Evolutionary conservation across 345 rosid genomes (phyloP), one percentile per base, ranked within the genome.

Genomic region (Bretschneidera sinensis): DNA sequence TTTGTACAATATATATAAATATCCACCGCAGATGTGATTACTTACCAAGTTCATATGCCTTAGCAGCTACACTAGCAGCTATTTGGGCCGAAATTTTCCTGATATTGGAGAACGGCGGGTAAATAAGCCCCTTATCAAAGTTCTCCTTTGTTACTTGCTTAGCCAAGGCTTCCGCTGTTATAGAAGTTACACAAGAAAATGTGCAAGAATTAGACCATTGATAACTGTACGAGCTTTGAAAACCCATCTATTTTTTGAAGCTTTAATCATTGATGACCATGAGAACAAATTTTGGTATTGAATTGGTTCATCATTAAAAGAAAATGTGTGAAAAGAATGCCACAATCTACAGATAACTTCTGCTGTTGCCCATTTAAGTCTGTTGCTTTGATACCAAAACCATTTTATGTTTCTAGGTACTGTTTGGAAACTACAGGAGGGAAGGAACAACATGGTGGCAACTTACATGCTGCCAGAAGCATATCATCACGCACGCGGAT

Each of bases 31-130:
- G 45, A 39, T 7, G 45, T 13, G 11, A n/a, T n/a, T 20, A 69
- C 66, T 74, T 43, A 92, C 98, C 97, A 17, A 88, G 91, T 66
- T 95, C 95, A 54, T 95, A 95, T 5, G 92, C 97, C 76, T 91
- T 94, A 8, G 85, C 84, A 63, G 96, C 99, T 11, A 88, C 97
- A n/a, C 71, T 79, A 54, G 96, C 95, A 43, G 99, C 99, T n/a
- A 95, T 95, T 19, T 76, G 57, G 43, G 99, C 97, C 6, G 99
- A 95, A 31, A 95, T 91, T 43, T 82, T 88, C 45, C 97, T 76
- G 19, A 95, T 95, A 28, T 79, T 81, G 11, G 87, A 75, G 67
- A 95, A 85, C 16, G 96, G 86, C 6, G 97, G 99, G 79, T 81
- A 91, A 48, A 95, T 88, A 69, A 88, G 75, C 5, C 95, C 99